A percentile compares a stretch with the other conserved stretches of the same genome.
phyloP scores from a whole-genome alignment of 2,329 filamentous ascomycete species.

The Thermoascus crustaceus region DNA sequence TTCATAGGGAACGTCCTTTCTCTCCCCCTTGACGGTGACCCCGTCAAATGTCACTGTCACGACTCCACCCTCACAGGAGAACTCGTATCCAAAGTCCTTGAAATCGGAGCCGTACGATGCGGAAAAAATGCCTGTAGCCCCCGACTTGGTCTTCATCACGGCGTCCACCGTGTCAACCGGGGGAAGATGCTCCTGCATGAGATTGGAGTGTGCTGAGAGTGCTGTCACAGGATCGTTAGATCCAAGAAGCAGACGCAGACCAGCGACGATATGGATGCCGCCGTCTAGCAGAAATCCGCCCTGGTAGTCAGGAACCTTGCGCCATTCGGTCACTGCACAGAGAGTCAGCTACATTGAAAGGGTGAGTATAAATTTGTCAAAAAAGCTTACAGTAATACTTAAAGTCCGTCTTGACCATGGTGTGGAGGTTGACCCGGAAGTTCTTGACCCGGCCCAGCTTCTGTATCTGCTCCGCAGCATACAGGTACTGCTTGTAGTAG shows the following conservation, averaged over 20 bases:
- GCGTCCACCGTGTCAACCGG: conserved; percentile 52
- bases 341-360: neutral
- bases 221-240: conserved; percentile 33
- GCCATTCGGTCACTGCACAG: conserved; percentile 44
- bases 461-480: conserved; percentile 38
- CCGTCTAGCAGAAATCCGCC: conserved; percentile 54
- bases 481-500: conserved; percentile 42
- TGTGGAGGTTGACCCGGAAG: conserved; percentile 43
- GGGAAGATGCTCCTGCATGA: conserved; percentile 44
- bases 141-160: conserved; percentile 39
- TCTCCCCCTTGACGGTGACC: neutral
- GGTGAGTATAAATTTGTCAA: too few species aligned
- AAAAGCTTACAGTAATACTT: conserved; percentile 45
- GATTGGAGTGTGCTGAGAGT: conserved; percentile 43
- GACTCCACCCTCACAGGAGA: neutral
- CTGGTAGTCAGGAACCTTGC: conserved; percentile 48
- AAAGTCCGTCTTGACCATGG: conserved; percentile 38
- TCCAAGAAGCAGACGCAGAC: conserved; percentile 42
- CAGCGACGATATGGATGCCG: conserved; percentile 50
- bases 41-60: neutral
- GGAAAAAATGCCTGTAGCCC: conserved; percentile 41
- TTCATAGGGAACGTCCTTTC: neutral
- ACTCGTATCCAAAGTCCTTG: neutral
- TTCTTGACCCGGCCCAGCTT: conserved; percentile 42
- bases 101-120: neutral